Percentiles rank a stretch among this genome's conserved stretches.
These are phyloP conservation scores for Cucurbita moschata DNA, from an alignment of 306 rosid species.

Conservation along the genomic window DNA sequence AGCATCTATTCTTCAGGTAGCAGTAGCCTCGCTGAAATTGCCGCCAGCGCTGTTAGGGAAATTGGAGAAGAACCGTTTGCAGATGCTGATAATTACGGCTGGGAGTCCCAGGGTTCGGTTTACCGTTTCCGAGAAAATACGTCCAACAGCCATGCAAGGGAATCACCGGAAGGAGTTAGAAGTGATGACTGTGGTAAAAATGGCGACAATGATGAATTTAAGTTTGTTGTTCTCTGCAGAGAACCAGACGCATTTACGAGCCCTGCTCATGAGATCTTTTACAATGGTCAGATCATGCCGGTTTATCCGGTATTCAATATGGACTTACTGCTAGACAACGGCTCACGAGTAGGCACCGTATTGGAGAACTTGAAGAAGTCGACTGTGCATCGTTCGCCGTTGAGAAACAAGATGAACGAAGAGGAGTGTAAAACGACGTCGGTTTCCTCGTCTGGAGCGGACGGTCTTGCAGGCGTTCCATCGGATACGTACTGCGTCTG, in stretches of 20 bases:
- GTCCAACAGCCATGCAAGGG: neutral
- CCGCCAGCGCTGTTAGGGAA: constrained; percentile 55
- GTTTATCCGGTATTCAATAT: constrained; percentile 44
- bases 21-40: constrained; percentile 37
- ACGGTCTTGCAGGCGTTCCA: constrained; percentile 32
- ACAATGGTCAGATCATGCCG: constrained; percentile 67
- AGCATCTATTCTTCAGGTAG: constrained; percentile 41
- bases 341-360: neutral
- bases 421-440: constrained; percentile 52
- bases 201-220: constrained; percentile 26
- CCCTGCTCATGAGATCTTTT: constrained; percentile 77
- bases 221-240: constrained; percentile 35
- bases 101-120: neutral
- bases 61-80: constrained; percentile 20
- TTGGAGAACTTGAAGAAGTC: constrained; percentile 2
- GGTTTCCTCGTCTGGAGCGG: constrained; percentile 46
- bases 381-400: constrained; percentile 27
- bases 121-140: neutral
- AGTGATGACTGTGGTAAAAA: neutral
- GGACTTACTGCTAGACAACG: constrained; percentile 9
- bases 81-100: constrained; percentile 10
- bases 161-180: neutral
- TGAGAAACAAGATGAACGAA: constrained; percentile 59
- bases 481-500: constrained; percentile 55
- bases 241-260: constrained; percentile 29